Evolutionary conservation across 2,329 filamentous ascomycete species (phyloP).

Genomic region (Paracoccidioides lutzii): DNA sequence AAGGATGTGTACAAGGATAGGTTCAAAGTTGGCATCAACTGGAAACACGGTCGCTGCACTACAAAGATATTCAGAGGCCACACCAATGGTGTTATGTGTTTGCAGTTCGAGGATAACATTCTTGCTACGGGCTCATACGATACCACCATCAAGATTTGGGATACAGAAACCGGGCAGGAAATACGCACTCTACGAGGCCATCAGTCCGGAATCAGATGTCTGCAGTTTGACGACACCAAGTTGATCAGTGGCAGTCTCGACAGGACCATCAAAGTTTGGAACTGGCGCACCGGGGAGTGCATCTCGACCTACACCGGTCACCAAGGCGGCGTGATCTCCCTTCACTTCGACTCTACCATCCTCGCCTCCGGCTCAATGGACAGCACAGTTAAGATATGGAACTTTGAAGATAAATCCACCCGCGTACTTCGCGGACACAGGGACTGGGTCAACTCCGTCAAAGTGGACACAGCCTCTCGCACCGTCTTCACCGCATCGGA

Average conservation of each 20-base stretch:
- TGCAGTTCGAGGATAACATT: conserved; percentile 76
- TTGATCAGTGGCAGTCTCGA: conserved; percentile 86
- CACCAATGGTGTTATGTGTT: conserved; percentile 70
- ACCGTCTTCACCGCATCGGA: conserved; percentile 90
- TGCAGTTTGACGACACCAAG: conserved; percentile 88
- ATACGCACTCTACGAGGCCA: conserved; percentile 77
- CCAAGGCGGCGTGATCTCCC: conserved; percentile 65
- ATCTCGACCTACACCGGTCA: conserved; percentile 72
- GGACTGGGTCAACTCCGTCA: conserved; percentile 96
- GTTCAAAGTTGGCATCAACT: conserved; percentile 92
- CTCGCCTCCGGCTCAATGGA: conserved; percentile 85
- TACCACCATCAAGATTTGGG: conserved; percentile 89
- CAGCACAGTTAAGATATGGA: conserved; percentile 81
- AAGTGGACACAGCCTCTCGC: conserved; percentile 65
- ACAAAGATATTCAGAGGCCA: conserved; percentile 77
- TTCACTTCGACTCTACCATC: conserved; percentile 75
- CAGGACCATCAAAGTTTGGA: conserved; percentile 83
- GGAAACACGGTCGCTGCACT: conserved; percentile 86
- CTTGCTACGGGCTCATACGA: conserved; percentile 93
- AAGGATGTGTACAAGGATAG: conserved; percentile 94
- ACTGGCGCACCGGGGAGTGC: conserved; percentile 84
- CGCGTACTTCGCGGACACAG: conserved; percentile 71
- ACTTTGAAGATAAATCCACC: conserved; percentile 70
- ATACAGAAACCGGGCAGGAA: conserved; percentile 76
- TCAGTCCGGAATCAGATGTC: conserved; percentile 65